Percentiles rank a stretch among this genome's conserved stretches.
phyloP scores from a whole-genome alignment of 1,284 basidiomycete species.

The Pyrrhoderma lamaoense region DNA sequence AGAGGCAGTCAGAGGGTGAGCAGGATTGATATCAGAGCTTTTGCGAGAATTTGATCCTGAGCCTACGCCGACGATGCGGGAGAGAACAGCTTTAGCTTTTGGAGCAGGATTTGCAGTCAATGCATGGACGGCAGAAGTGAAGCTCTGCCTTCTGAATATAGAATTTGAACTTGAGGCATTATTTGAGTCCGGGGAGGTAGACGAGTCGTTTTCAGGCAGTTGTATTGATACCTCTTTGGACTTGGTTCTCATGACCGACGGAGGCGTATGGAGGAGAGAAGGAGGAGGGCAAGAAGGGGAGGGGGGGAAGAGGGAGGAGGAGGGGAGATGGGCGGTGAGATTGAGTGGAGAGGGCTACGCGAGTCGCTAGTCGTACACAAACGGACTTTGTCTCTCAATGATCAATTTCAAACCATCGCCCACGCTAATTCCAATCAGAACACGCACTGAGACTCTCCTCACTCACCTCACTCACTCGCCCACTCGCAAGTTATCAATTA shows the following conservation, averaged over 20 bases:
- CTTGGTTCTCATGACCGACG: no score
- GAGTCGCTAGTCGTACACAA: no score
- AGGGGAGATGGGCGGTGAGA: neutral
- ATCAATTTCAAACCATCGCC: neutral
- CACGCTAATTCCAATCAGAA: neutral
- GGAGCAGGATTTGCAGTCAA: slow-evolving; percentile 7
- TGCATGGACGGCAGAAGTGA: slow-evolving; percentile 10
- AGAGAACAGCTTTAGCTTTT: slow-evolving; percentile 1
- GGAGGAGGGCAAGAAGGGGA: neutral
- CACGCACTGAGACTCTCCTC: neutral
- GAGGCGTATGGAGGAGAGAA: neutral
- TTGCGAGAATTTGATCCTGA: neutral
- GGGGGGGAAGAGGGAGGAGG: neutral
- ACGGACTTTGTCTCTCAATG: no score
- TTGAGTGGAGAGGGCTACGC: neutral
- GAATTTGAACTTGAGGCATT: no score
- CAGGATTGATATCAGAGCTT: slow-evolving; percentile 4
- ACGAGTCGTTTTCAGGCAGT: no score
- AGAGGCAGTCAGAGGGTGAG: neutral
- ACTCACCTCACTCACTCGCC: neutral
- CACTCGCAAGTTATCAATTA: neutral
- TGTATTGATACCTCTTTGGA: neutral
- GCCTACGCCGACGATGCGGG: neutral
- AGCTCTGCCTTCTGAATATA: slow-evolving; percentile 9
- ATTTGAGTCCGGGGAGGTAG: no score